These are phyloP conservation scores for Phytophthora niederhauseri DNA, from an alignment of 352 stramenopile species.

Conservation along the genomic window DNA sequence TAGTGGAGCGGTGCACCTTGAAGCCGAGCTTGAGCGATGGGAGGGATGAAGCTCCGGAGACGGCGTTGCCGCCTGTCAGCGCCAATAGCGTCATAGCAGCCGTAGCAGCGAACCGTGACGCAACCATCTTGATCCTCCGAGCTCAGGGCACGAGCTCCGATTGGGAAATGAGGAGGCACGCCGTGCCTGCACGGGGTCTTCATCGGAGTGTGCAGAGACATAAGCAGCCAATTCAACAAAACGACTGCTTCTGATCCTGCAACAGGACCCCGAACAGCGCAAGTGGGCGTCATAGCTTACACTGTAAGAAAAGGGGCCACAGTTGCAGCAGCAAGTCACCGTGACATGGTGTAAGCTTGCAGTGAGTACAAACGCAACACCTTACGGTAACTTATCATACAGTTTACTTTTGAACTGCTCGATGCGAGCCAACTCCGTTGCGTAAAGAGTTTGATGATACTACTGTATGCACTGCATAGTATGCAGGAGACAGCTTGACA, in stretches of 20 bases:
- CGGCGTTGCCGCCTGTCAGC: background rate
- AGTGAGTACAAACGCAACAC: too few species aligned
- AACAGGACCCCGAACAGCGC: constrained; percentile 12
- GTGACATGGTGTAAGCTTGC: background rate
- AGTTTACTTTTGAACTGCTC: too few species aligned
- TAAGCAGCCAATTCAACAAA: constrained; percentile 11
- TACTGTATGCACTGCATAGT: too few species aligned
- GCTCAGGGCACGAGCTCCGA: constrained; percentile 10
- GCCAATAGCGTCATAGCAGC: background rate
- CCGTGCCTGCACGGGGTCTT: background rate
- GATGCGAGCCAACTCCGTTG: too few species aligned
- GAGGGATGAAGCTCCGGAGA: constrained; percentile 16
- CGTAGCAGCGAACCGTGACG: constrained; percentile 4
- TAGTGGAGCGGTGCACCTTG: constrained; percentile 50
- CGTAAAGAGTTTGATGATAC: too few species aligned
- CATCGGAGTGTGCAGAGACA: background rate
- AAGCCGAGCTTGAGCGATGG: constrained; percentile 44
- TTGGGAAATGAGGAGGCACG: constrained; percentile 22
- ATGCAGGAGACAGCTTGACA: too few species aligned
- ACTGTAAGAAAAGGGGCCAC: constrained; percentile 15
- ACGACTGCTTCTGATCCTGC: constrained; percentile 28
- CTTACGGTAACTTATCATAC: too few species aligned
- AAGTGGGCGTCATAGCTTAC: background rate
- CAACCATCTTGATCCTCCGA: constrained; percentile 18
- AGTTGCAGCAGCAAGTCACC: background rate